These are phyloP conservation scores for Leonotis leonurus DNA, from an alignment of 257 asterid species.

Conservation along the genomic window DNA sequence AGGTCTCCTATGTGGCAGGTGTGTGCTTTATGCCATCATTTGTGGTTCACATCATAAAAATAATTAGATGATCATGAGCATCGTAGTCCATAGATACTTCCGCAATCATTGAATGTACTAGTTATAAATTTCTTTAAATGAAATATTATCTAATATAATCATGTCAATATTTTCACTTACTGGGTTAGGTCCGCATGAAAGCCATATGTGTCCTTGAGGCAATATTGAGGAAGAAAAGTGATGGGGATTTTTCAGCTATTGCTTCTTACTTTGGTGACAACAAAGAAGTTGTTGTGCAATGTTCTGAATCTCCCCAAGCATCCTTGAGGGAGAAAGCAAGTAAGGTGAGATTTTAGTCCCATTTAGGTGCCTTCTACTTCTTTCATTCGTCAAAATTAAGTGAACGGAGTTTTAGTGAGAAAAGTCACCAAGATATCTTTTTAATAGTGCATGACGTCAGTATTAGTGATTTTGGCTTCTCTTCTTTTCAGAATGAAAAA, in stretches of 20 bases:
- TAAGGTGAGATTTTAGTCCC: constrained; percentile 51
- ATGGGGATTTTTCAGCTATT: constrained; percentile 46
- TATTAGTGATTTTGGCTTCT: not conserved
- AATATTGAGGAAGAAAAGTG: constrained; percentile 71
- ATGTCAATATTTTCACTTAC: not conserved
- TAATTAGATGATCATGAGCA: not conserved
- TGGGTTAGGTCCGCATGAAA: constrained; percentile 77
- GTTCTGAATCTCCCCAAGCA: constrained; percentile 96
- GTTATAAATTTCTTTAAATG: not conserved
- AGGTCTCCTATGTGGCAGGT: constrained; percentile 97
- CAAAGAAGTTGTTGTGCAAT: constrained; percentile 55
- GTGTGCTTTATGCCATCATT: constrained; percentile 11
- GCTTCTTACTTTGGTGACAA: constrained; percentile 60
- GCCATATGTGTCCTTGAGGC: constrained; percentile 91
- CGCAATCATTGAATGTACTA: not conserved
- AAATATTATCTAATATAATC: not conserved
- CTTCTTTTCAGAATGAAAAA: not conserved
- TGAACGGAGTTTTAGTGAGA: not conserved
- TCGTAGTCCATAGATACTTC: not conserved
- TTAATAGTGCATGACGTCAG: not conserved
- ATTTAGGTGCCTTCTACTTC: constrained; percentile 6
- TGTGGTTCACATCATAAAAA: not conserved
- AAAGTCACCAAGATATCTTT: constrained; percentile 4
- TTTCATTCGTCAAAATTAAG: not conserved
- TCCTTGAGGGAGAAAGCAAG: constrained; percentile 90